Percentiles rank a stretch among this genome's conserved stretches.
Conservation (phyloP, 2,329 filamentous ascomycete species). For the Colletotrichum orchidophilum region DNA sequence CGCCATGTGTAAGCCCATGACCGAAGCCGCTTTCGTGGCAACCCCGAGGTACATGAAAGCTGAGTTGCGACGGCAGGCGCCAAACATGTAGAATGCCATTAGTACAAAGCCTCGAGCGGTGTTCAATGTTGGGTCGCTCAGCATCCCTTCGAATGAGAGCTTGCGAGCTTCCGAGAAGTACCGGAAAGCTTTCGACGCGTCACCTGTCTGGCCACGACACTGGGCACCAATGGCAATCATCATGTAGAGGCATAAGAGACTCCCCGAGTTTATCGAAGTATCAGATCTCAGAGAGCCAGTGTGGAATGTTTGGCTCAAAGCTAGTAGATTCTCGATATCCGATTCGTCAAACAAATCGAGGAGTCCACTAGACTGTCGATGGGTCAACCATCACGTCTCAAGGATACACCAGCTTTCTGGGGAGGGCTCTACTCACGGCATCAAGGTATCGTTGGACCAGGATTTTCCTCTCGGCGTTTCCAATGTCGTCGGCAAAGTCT, state of each 20-base stretch:
- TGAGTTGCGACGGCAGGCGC: slow-evolving; percentile 65
- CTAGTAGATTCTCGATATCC: not conserved
- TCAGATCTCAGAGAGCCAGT: not conserved
- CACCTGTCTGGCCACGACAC: slow-evolving; percentile 37
- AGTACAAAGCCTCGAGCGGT: slow-evolving; percentile 62
- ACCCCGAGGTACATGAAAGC: slow-evolving; percentile 72
- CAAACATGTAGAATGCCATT: slow-evolving; percentile 68
- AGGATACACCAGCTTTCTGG: too few species aligned
- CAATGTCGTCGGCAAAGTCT: slow-evolving; percentile 1
- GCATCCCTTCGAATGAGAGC: slow-evolving; percentile 58
- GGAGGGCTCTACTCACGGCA: not conserved
- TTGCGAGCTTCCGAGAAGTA: slow-evolving; percentile 60
- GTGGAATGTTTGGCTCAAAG: not conserved
- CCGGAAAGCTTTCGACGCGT: slow-evolving; percentile 36
- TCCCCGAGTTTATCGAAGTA: not conserved
- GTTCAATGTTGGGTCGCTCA: slow-evolving; percentile 63
- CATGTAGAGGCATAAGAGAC: slow-evolving; percentile 43
- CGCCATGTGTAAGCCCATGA: slow-evolving; percentile 61
- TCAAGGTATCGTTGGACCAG: slow-evolving; percentile 5
- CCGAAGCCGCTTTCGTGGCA: slow-evolving; percentile 64
- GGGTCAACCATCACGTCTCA: not conserved
- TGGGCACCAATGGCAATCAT: slow-evolving; percentile 64
- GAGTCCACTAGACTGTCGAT: slow-evolving; percentile 44
- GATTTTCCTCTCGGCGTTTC: not conserved
- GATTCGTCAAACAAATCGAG: slow-evolving; percentile 42